Base-by-base conservation (phyloP, 78 protist genomes). In the Dictyostelium purpureum region DNA sequence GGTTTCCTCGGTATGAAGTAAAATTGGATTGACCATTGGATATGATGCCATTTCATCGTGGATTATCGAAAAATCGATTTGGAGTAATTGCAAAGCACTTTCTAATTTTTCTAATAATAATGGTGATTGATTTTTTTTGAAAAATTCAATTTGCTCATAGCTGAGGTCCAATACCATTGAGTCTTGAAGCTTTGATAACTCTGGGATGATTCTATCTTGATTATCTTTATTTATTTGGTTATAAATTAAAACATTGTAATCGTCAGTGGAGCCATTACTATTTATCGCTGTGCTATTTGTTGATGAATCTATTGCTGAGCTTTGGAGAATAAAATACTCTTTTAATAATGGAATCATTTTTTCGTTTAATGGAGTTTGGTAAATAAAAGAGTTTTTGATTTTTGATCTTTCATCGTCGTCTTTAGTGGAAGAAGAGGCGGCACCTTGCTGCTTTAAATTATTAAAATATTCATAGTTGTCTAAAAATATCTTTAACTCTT, bases 361-460 rank as follows among this genome's bases (percentile, higher is more conserved):
- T 31, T 45, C 37, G 40, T 85, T 85, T 67, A 85, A 66, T n/a
- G 92, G 92, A 12, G 92, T 85, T 31, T 85, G 92, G 37, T 42
- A 66, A 47, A 71, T 33, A 66, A 85, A 61, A 9, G 83, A 70
- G 6, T 73, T 59, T n/a, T 69, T 49, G 21, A 49, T 37, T 49
- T 73, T 70, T 14, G 35, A 11, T 16, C 43, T 26, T 40, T 77
- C 85, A 18, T 85, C 92, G 6, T 75, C 42, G 31, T 47, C 33
- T 3, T 24, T 28, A 19, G 7, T 12, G 18, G 10, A 33, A 31
- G 61, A 37, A 10, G 37, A 1, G 2, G 5, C 10, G 1, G 45
- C 10, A 1, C 26, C 19, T 69, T 35, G 42, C 16, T 42, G 45
- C 40, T 69, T 69, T 11, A 69, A 69, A 19, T 52, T 52, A 11